Evolutionary conservation across 176 grass and related monocot genomes (phyloP).

Genomic region (Hyparrhenia diplandra): DNA sequence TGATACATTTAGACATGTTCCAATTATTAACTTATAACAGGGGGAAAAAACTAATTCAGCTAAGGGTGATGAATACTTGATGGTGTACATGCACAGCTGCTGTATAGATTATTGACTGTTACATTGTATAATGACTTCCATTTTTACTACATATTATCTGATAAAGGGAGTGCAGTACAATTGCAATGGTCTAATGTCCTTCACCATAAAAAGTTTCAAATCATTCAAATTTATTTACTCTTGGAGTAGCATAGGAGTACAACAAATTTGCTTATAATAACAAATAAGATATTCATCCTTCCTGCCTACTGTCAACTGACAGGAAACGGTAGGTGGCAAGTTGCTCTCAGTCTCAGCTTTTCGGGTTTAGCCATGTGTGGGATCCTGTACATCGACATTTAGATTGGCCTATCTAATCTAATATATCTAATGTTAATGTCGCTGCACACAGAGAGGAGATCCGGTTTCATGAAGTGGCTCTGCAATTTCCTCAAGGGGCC

Average conservation of each 20-base stretch:
- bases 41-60: not conserved
- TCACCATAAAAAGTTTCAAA: not conserved
- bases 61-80: not conserved
- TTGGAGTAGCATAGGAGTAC: constrained; percentile 12
- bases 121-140: not conserved
- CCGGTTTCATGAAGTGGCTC: constrained; percentile 91
- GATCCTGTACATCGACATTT: constrained; percentile 15
- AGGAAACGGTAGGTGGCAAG: constrained; percentile 34
- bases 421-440: constrained; percentile 8
- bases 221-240: not conserved
- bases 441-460: constrained; percentile 59
- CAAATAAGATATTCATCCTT: not conserved
- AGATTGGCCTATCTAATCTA: constrained; percentile 15
- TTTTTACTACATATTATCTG: not conserved
- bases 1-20: not conserved
- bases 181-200: not conserved
- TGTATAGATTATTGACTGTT: not conserved
- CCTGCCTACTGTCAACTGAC: constrained; percentile 26
- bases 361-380: constrained; percentile 31
- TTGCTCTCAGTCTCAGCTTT: constrained; percentile 39
- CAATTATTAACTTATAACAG: not conserved
- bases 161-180: not conserved
- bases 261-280: not conserved
- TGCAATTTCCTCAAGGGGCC: constrained; percentile 73
- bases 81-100: not conserved